phyloP scores from a whole-genome alignment of 2,329 filamentous ascomycete genomes.

The Trichoderma gracile region DNA sequence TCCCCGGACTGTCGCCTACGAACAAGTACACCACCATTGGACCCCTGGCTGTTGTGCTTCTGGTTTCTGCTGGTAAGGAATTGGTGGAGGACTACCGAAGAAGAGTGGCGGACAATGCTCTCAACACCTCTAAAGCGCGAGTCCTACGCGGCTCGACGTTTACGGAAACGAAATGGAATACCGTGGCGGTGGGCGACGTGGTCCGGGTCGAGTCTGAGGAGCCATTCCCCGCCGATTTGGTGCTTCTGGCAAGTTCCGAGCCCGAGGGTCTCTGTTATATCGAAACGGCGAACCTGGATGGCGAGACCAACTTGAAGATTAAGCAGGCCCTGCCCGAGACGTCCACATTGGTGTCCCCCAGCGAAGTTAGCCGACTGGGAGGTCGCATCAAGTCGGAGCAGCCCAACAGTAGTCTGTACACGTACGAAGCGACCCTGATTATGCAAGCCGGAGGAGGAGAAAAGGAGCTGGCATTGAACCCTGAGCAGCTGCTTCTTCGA shows the following conservation, averaged over 20 bases:
- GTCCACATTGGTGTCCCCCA: slow-evolving; percentile 78
- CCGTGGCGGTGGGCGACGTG: slow-evolving; percentile 89
- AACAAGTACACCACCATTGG: slow-evolving; percentile 96
- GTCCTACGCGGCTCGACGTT: slow-evolving; percentile 84
- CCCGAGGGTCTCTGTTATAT: slow-evolving; percentile 98
- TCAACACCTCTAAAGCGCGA: slow-evolving; percentile 85
- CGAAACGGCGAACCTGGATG: slow-evolving; percentile 95
- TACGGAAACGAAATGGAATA: slow-evolving; percentile 87
- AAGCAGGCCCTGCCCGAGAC: slow-evolving; percentile 97
- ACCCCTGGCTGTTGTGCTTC: slow-evolving; percentile 82
- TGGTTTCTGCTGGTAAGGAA: slow-evolving; percentile 96
- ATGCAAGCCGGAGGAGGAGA: slow-evolving; percentile 88
- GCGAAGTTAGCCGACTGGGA: slow-evolving; percentile 80
- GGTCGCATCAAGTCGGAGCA: slow-evolving; percentile 92
- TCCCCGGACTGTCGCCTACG: slow-evolving; percentile 90
- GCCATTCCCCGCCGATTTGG: slow-evolving; percentile 90
- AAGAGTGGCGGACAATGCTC: slow-evolving; percentile 78
- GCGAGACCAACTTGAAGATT: slow-evolving; percentile 98
- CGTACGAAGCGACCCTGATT: slow-evolving; percentile 93
- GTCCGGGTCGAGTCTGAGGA: slow-evolving; percentile 92
- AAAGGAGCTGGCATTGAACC: slow-evolving; percentile 85
- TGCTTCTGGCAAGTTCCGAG: slow-evolving; percentile 90
- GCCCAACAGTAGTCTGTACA: slow-evolving; percentile 97
- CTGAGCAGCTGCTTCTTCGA: slow-evolving; percentile 89
- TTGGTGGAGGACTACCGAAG: slow-evolving; percentile 90